Evolutionary conservation across 2,329 filamentous ascomycete genomes (phyloP).

Genomic region (Fusarium keratoplasticum): DNA sequence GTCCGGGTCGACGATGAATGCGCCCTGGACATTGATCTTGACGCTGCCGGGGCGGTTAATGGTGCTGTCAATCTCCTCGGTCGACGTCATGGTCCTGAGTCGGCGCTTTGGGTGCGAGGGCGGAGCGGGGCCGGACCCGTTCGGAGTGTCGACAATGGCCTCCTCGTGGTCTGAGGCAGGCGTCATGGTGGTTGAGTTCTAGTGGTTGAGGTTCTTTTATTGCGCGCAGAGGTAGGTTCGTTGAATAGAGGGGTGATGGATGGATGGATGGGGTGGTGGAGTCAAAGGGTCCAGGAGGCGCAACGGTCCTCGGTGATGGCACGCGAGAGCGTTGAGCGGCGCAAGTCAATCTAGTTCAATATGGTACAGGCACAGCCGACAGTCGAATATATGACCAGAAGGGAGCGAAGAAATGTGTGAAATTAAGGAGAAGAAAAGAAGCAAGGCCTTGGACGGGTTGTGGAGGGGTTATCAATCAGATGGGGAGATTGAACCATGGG

Average conservation of each 20-base stretch:
- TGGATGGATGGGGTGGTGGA: slow-evolving; percentile 25
- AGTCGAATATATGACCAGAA: background rate
- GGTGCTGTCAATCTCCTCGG: slow-evolving; percentile 69
- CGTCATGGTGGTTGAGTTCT: slow-evolving; percentile 31
- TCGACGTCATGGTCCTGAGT: slow-evolving; percentile 57
- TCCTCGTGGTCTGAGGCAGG: slow-evolving; percentile 43
- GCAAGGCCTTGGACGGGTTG: slow-evolving; percentile 8
- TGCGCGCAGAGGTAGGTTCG: slow-evolving; percentile 8
- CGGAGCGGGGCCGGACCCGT: slow-evolving; percentile 12
- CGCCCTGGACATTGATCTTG: slow-evolving; percentile 95
- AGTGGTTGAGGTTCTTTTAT: background rate
- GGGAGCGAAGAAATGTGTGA: background rate
- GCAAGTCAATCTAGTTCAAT: background rate
- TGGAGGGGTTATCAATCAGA: slow-evolving; percentile 39
- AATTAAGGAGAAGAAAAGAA: background rate
- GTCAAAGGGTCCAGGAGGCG: slow-evolving; percentile 24
- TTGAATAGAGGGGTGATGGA: slow-evolving; percentile 18
- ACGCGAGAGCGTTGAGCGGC: slow-evolving; percentile 12
- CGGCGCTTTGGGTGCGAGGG: slow-evolving; percentile 35
- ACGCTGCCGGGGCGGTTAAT: slow-evolving; percentile 77
- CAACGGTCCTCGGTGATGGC: background rate
- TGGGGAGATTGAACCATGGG: slow-evolving; percentile 26
- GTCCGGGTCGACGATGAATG: slow-evolving; percentile 93
- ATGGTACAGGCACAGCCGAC: background rate
- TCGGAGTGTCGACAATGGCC: slow-evolving; percentile 25